Base-by-base conservation (phyloP, 805 yeast species). In the Candida piceae region DNA sequence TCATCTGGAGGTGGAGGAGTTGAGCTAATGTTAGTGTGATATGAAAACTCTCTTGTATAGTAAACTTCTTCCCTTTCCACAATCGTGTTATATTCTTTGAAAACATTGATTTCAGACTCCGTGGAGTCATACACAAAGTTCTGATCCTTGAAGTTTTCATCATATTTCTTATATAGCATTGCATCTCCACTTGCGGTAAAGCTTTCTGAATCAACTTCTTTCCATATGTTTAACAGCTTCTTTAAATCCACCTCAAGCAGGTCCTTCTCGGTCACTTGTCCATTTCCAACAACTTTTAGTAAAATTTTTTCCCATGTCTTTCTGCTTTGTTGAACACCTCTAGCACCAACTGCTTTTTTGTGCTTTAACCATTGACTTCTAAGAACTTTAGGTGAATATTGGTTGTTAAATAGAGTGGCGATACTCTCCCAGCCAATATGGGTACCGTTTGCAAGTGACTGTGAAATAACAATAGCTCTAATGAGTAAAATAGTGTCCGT, bases 351-450 rank as follows among this genome's bases (percentile, higher is more conserved):
- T 7, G 43, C 36, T 26, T 75, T 72, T 29, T 85, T 69, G 7
- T 84, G 68, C 15, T 74, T 66, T 2, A 82, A 76, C 96, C 96
- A 89, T 41, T 74, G 78, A 34, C 75, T 73, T 44, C 69, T 70
- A 19, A 81, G 59, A 9, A 68, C 63, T 7, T 68, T 73, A 2
- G 72, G 61, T 0, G 66, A 55, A 29, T 55, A 48, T 19, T 53
- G 58, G 13, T 57, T 69, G 5, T 61, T 66, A 32, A 84, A 72
- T 5, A 75, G 54, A 0, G 50, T 52, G 0, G 81, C 67, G 6
- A 88, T 77, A 24, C 67, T 58, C 0, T 68, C 70, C 83, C 94
- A 88, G 41, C 77, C 79, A 26, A 84, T 80, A 6, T 62, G 59
- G 12, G 75, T 75, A 30, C 73, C 68, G 13, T 55, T 53, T 9